Evolutionary conservation across 2,329 filamentous ascomycete species (phyloP).

Genomic region (Xylariaceae sp.): DNA sequence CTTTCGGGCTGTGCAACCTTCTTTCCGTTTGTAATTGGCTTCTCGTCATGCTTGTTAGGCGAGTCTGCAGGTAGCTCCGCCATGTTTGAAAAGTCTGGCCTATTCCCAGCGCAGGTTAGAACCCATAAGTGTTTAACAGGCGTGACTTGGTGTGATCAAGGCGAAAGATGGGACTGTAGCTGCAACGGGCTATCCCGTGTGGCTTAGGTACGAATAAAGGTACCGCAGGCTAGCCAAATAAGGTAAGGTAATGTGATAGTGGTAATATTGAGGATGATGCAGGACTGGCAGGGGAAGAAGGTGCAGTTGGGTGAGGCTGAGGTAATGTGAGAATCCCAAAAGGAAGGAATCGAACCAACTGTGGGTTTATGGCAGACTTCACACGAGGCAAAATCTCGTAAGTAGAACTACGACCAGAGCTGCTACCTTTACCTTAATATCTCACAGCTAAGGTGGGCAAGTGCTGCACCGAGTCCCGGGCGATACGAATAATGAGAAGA

Average conservation of each 20-base stretch:
- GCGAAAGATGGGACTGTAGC: neutral
- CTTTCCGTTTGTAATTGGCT: slow-evolving; percentile 6
- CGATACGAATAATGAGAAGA: no score
- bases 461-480: no score
- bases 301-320: slow-evolving; percentile 13
- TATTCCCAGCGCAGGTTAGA: neutral
- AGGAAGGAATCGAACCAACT: neutral
- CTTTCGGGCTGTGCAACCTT: slow-evolving; percentile 12
- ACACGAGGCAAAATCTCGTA: neutral
- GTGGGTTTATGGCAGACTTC: neutral
- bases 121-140: neutral
- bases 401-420: neutral
- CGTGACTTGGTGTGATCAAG: slow-evolving; percentile 2
- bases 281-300: neutral
- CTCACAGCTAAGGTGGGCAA: no score
- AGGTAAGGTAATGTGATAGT: neutral
- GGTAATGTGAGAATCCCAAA: neutral
- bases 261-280: slow-evolving; percentile 5
- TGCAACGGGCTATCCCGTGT: neutral
- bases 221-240: neutral
- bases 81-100: slow-evolving; percentile 11
- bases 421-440: no score
- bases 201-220: neutral
- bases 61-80: slow-evolving; percentile 12
- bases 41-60: neutral